These are phyloP conservation scores for Thelephora terrestris DNA, from an alignment of 1,284 basidiomycete genomes.

Conservation along the genomic window DNA sequence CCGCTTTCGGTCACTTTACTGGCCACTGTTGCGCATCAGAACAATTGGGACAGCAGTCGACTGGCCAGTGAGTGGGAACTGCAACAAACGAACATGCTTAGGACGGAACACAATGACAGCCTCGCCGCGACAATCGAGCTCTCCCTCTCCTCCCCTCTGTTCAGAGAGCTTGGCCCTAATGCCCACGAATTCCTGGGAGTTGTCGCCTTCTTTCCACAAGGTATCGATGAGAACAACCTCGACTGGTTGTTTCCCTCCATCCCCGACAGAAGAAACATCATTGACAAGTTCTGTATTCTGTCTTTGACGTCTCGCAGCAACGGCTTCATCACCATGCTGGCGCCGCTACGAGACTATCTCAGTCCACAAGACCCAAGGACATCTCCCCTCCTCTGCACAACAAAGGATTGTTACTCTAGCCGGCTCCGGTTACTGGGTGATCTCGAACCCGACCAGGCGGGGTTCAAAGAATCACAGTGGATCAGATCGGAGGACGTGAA, in stretches of 20 bases:
- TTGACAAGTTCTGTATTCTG: neutral
- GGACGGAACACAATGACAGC: too few relatives aligned
- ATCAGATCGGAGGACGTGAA: too few relatives aligned
- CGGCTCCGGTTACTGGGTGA: too few relatives aligned
- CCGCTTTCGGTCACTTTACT: neutral
- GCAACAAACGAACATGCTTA: too few relatives aligned
- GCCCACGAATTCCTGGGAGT: neutral
- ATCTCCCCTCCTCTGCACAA: neutral
- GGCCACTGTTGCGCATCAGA: neutral
- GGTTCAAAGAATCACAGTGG: too few relatives aligned
- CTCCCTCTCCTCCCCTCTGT: too few relatives aligned
- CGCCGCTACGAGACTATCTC: neutral
- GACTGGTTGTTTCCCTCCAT: neutral
- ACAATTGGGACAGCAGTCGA: neutral
- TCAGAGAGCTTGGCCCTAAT: neutral
- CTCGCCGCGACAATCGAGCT: too few relatives aligned
- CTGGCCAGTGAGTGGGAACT: neutral
- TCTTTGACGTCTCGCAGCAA: too few relatives aligned
- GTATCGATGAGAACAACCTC: too few relatives aligned
- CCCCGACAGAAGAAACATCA: neutral
- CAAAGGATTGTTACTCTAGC: too few relatives aligned
- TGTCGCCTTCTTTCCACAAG: neutral
- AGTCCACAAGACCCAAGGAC: neutral
- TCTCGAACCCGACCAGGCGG: too few relatives aligned
- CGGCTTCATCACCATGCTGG: neutral